Evolutionary conservation across 176 grass and related monocot genomes (phyloP).

Genomic region (Eleusine indica): DNA sequence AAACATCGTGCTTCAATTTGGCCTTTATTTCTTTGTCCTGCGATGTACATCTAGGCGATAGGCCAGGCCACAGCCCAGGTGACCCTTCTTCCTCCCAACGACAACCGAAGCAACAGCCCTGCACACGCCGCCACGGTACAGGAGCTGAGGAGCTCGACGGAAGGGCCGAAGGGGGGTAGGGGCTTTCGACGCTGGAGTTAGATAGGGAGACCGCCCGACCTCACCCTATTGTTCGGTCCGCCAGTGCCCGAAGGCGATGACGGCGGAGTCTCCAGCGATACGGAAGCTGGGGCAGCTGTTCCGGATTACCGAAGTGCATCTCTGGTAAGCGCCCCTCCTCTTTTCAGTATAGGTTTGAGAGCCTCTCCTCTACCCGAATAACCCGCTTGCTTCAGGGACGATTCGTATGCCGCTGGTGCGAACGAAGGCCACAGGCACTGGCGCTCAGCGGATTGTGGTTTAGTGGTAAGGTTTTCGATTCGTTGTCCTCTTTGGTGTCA

Average conservation of each 20-base stretch:
- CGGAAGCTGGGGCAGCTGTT: conserved; percentile 64
- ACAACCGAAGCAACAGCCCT: neutral
- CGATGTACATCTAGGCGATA: neutral
- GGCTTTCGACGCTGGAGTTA: neutral
- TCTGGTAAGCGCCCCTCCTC: conserved; percentile 49
- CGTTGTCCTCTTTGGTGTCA: neutral
- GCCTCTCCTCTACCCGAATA: neutral
- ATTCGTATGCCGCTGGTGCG: conserved; percentile 35
- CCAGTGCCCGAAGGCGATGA: neutral
- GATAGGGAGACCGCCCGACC: too few species aligned
- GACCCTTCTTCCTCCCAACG: neutral
- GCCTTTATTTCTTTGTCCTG: neutral
- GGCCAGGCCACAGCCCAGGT: neutral
- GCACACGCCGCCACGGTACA: neutral
- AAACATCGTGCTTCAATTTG: too few species aligned
- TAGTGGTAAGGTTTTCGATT: conserved; percentile 7
- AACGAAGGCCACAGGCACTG: conserved; percentile 22
- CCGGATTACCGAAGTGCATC: conserved; percentile 63
- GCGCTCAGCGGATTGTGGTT: conserved; percentile 16
- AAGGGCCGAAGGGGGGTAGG: too few species aligned
- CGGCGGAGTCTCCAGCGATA: conserved; percentile 38
- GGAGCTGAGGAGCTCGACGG: neutral
- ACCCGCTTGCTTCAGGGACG: conserved; percentile 65
- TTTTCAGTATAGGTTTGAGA: neutral
- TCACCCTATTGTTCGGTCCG: neutral